Percentiles rank a stretch among this genome's conserved stretches.
These are phyloP conservation scores for Patellifolia procumbens DNA, from an alignment of 179 eudicot genomes.

Conservation along the genomic window DNA sequence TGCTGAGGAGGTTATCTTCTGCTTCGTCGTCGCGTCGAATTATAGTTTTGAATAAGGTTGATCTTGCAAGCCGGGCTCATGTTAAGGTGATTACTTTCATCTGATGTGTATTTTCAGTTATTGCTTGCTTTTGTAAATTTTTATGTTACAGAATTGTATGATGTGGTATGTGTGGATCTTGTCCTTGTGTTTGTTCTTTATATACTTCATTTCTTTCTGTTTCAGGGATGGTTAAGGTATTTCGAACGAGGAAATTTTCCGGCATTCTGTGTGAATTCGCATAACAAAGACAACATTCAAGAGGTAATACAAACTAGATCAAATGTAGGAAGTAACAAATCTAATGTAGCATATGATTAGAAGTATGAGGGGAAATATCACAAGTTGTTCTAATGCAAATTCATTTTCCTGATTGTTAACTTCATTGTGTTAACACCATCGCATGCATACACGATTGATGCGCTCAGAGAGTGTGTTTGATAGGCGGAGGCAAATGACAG, in stretches of 20 bases:
- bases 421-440: not conserved
- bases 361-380: not conserved
- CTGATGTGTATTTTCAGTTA: too few relatives aligned
- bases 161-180: not conserved
- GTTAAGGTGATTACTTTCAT: slow-evolving; percentile 41
- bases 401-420: too few relatives aligned
- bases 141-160: not conserved
- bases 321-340: not conserved
- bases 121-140: too few relatives aligned
- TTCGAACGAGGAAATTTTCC: slow-evolving; percentile 40
- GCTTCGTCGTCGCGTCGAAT: slow-evolving; percentile 44
- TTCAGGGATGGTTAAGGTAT: slow-evolving; percentile 56
- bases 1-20: slow-evolving; percentile 40
- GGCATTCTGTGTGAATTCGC: slow-evolving; percentile 63
- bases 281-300: slow-evolving; percentile 65
- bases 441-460: too few relatives aligned
- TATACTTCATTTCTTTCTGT: slow-evolving; percentile 9
- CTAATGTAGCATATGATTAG: not conserved
- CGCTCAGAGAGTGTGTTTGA: too few relatives aligned
- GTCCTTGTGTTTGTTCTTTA: not conserved
- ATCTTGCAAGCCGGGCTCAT: slow-evolving; percentile 56
- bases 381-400: not conserved
- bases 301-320: slow-evolving; percentile 44
- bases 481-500: too few relatives aligned
- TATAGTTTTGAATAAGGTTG: slow-evolving; percentile 73